Percentiles rank a stretch among this genome's conserved stretches.
Evolutionary conservation across 2,329 filamentous ascomycete genomes (phyloP).

Genomic region (Thelonectria discophora): DNA sequence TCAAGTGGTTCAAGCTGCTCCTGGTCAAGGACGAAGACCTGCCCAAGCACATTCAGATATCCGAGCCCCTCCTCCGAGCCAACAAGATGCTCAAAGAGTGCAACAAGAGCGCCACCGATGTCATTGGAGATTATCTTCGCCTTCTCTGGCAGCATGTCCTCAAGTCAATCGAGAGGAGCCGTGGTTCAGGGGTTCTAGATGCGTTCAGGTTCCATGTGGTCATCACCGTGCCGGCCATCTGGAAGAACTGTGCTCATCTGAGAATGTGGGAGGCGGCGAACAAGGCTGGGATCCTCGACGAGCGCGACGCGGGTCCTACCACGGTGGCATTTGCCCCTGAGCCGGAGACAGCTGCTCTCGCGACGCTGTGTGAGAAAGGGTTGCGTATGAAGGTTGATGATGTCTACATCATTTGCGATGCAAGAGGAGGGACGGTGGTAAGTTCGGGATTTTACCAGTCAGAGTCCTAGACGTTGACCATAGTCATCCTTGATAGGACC

Average conservation of each 20-base stretch:
- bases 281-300: constrained; percentile 13
- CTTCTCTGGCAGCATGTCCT: constrained; percentile 12
- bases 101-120: constrained; percentile 9
- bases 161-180: constrained; percentile 9
- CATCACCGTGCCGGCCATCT: constrained; percentile 24
- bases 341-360: constrained; percentile 14
- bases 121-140: constrained; percentile 20
- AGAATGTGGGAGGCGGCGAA: constrained; percentile 16
- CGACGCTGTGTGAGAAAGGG: constrained; percentile 7
- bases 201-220: constrained; percentile 18
- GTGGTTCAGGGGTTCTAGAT: constrained; percentile 2
- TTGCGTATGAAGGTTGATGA: constrained; percentile 10
- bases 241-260: constrained; percentile 20
- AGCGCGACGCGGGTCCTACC: constrained; percentile 8
- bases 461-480: not conserved
- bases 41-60: not conserved
- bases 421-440: constrained; percentile 24
- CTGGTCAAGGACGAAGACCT: constrained; percentile 24
- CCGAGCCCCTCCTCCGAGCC: constrained; percentile 17
- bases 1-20: constrained; percentile 22
- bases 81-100: constrained; percentile 6
- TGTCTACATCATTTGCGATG: constrained; percentile 26
- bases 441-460: not conserved
- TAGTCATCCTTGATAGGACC: constrained; percentile 6
- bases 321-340: constrained; percentile 17